Percentiles rank a stretch among this genome's conserved stretches.
These are phyloP conservation scores for Tylopilus sp. DNA, from an alignment of 1,284 basidiomycete species.

Conservation along the genomic window DNA sequence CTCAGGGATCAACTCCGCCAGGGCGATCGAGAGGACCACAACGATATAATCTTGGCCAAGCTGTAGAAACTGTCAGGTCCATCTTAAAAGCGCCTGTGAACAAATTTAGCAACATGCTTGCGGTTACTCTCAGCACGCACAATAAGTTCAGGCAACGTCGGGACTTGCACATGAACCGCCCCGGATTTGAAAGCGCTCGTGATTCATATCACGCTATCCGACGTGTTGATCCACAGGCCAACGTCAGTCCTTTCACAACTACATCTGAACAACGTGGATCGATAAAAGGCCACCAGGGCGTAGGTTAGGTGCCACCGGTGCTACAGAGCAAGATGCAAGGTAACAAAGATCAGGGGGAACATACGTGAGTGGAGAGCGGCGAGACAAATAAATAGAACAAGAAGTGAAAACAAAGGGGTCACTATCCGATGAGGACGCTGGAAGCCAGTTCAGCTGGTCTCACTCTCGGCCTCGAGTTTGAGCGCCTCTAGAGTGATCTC, in stretches of 20 bases:
- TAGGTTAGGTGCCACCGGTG: conserved; percentile 2
- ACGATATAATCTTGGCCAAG: conserved; percentile 11
- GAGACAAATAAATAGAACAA: conserved; percentile 10
- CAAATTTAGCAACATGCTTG: conserved; percentile 15
- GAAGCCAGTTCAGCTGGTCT: conserved; percentile 9
- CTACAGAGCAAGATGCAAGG: conserved; percentile 11
- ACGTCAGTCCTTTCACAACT: conserved; percentile 5
- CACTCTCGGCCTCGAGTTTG: conserved; percentile 21
- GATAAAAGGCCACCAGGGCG: conserved; percentile 13
- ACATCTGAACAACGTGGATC: conserved; percentile 11
- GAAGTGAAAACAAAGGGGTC: neutral
- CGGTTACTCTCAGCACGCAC: conserved; percentile 6
- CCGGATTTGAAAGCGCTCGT: conserved; percentile 6
- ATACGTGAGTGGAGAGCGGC: neutral
- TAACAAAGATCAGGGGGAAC: neutral
- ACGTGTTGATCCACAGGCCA: conserved; percentile 1
- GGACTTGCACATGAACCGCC: conserved; percentile 11
- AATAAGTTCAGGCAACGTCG: conserved; percentile 9
- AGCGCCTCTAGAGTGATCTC: conserved; percentile 39
- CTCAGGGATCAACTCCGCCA: conserved; percentile 8
- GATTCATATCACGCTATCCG: conserved; percentile 12
- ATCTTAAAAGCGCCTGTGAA: conserved; percentile 3
- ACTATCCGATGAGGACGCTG: neutral
- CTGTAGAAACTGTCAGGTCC: neutral
- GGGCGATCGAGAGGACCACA: conserved; percentile 13